A percentile compares a stretch with the other conserved stretches of the same genome.
These are phyloP conservation scores for Phytopythium mirpurense DNA, from an alignment of 352 stramenopile species.

Conservation along the genomic window DNA sequence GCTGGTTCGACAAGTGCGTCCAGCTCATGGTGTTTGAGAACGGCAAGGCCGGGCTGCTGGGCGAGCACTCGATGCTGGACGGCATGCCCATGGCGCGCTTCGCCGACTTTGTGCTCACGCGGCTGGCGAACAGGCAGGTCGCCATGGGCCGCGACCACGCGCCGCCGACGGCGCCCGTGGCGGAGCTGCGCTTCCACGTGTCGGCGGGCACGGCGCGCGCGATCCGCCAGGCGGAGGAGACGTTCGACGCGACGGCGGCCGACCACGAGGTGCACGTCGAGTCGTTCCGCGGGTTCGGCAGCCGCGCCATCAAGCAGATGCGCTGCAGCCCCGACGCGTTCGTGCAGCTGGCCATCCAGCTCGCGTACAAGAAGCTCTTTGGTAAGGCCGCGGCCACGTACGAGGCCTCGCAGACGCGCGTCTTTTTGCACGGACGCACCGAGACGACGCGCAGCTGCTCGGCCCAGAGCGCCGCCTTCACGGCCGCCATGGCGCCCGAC, in stretches of 20 bases:
- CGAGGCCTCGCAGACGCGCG: conserved; percentile 92
- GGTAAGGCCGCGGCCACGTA: conserved; percentile 83
- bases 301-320: conserved; percentile 85
- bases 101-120: conserved; percentile 53
- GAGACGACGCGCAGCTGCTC: conserved; percentile 88
- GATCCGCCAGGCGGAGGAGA: conserved; percentile 46
- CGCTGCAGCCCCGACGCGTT: conserved; percentile 93
- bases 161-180: conserved; percentile 24
- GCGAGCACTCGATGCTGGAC: conserved; percentile 93
- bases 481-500: conserved; percentile 71
- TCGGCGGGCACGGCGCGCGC: conserved; percentile 35
- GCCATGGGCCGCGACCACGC: conserved; percentile 29
- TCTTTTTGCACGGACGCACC: conserved; percentile 94
- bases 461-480: conserved; percentile 74
- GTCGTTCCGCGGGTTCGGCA: conserved; percentile 88
- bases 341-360: conserved; percentile 94
- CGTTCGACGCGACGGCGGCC: conserved; percentile 64
- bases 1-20: conserved; percentile 97
- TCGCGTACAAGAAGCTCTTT: conserved; percentile 85
- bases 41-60: conserved; percentile 91
- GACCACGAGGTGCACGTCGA: conserved; percentile 88
- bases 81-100: conserved; percentile 79
- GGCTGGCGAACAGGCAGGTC: conserved; percentile 45
- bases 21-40: conserved; percentile 95
- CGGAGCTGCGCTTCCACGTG: conserved; percentile 50